A percentile compares a stretch with the other conserved stretches of the same genome.
Conservation (phyloP, 108 stramenopile species). For the Tribonema minus region DNA sequence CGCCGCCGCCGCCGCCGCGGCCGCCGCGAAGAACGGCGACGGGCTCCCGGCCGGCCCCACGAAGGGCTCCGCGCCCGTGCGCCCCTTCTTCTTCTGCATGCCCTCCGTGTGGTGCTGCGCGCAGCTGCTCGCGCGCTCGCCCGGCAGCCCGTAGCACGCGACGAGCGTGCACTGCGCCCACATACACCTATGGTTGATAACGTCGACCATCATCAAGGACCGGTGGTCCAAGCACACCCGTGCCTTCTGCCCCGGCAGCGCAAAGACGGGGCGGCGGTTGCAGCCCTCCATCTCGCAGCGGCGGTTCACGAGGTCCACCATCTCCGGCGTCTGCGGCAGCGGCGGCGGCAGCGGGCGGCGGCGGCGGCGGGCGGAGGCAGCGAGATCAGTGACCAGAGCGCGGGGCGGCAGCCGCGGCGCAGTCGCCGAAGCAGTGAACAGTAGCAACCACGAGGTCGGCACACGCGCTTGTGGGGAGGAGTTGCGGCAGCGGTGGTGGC, state of each 20-base stretch:
- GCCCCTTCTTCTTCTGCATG: neutral
- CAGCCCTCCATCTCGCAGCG: conserved; percentile 32
- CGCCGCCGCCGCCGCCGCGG: neutral
- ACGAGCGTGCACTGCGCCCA: neutral
- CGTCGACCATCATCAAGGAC: neutral
- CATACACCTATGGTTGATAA: neutral
- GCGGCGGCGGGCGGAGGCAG: no score
- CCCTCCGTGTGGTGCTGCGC: neutral
- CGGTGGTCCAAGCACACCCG: conserved; percentile 36
- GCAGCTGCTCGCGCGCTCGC: neutral
- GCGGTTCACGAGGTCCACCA: conserved; percentile 44
- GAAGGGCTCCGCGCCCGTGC: neutral
- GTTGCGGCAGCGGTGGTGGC: no score
- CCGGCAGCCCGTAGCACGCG: neutral
- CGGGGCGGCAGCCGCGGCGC: no score
- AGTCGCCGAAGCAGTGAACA: no score
- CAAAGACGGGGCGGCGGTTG: conserved; percentile 33
- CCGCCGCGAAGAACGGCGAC: neutral
- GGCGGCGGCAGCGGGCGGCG: conserved; percentile 20
- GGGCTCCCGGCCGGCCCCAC: neutral
- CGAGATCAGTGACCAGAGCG: no score
- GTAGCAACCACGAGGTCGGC: no score
- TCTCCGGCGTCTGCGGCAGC: conserved; percentile 5
- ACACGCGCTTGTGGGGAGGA: no score
- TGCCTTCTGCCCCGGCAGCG: conserved; percentile 11